A percentile compares a stretch with the other conserved stretches of the same genome.
These are phyloP conservation scores for Xerocomus amazonicus DNA, from an alignment of 1,284 basidiomycete species.

Conservation along the genomic window DNA sequence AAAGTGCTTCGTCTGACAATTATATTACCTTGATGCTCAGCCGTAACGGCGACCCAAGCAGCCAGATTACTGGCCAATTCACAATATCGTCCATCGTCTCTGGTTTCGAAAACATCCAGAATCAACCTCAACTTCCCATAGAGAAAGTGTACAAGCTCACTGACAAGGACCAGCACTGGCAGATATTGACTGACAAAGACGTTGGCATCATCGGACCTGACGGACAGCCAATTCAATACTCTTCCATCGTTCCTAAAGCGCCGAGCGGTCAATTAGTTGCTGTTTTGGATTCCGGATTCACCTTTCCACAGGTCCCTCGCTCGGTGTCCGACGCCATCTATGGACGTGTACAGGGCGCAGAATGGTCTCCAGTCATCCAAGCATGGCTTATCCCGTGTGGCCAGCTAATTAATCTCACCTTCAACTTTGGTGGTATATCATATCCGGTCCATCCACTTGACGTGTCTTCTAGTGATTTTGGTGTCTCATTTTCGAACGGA, in stretches of 20 bases:
- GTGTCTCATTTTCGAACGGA: conserved; percentile 50
- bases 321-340: conserved; percentile 75
- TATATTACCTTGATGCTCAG: conserved; percentile 69
- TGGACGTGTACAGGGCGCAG: conserved; percentile 70
- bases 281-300: conserved; percentile 73
- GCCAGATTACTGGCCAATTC: conserved; percentile 52
- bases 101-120: conserved; percentile 58
- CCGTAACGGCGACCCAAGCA: conserved; percentile 51
- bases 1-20: conserved; percentile 51
- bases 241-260: conserved; percentile 65
- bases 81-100: conserved; percentile 48
- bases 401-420: conserved; percentile 64
- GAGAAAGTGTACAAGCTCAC: conserved; percentile 46
- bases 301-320: conserved; percentile 68
- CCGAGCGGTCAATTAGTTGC: conserved; percentile 63
- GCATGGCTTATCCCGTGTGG: conserved; percentile 74
- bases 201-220: conserved; percentile 68
- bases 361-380: conserved; percentile 53
- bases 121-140: conserved; percentile 62
- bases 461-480: conserved; percentile 64
- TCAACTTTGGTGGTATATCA: conserved; percentile 65
- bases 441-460: conserved; percentile 74
- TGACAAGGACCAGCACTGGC: conserved; percentile 71
- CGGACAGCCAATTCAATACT: conserved; percentile 53
- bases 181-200: conserved; percentile 60